Percentiles rank a stretch among this genome's conserved stretches.
Conservation (phyloP, 768 basidiomycete genomes). For the Exsudoporus frostii region DNA sequence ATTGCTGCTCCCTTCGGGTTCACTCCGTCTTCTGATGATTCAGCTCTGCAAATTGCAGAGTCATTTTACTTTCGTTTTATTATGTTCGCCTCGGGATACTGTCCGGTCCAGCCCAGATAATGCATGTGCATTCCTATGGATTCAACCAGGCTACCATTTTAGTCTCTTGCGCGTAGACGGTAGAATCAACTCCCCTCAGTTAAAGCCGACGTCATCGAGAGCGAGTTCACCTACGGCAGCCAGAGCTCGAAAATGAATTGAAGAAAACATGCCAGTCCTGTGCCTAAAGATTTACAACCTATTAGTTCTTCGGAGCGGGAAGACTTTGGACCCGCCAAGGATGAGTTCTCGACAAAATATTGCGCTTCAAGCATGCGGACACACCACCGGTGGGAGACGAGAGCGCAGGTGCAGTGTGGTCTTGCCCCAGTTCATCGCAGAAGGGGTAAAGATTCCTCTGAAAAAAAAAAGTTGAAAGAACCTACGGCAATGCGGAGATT, state of each 20-base stretch:
- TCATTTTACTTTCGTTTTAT: conserved; percentile 21
- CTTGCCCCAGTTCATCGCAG: not conserved
- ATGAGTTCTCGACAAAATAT: not conserved
- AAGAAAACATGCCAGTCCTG: not conserved
- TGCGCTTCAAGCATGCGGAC: not conserved
- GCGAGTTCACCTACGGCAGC: too few relatives aligned
- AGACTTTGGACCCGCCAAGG: not conserved
- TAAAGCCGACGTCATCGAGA: not conserved
- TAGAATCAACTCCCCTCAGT: not conserved
- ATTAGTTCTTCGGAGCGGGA: not conserved
- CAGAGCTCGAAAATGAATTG: not conserved
- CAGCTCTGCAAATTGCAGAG: conserved; percentile 19
- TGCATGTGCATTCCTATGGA: conserved; percentile 20
- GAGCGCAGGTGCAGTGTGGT: not conserved
- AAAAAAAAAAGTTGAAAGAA: not conserved
- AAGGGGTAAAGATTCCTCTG: not conserved
- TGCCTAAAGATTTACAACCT: not conserved
- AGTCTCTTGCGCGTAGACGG: not conserved
- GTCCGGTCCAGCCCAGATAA: conserved; percentile 14
- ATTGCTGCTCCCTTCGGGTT: conserved; percentile 9
- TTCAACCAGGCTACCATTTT: not conserved
- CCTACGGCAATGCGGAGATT: not conserved
- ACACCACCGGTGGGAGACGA: not conserved
- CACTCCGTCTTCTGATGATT: conserved; percentile 10
- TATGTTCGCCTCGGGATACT: conserved; percentile 21